Evolutionary conservation across 2,329 filamentous ascomycete genomes (phyloP).

Genomic region (Claviceps pazoutovae): DNA sequence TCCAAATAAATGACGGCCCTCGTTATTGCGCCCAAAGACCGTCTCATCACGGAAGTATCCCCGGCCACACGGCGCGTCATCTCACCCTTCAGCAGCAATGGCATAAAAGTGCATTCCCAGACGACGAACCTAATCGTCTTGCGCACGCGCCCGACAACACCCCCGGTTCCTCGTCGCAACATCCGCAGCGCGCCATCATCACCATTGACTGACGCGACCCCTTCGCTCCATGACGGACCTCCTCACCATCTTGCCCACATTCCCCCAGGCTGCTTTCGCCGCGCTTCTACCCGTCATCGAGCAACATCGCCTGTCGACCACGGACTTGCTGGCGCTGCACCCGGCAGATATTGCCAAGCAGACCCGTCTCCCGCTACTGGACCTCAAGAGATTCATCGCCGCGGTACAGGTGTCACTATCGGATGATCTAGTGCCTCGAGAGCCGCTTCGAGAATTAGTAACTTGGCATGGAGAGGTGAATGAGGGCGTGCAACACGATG

Average conservation of each 20-base stretch:
- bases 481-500: background rate
- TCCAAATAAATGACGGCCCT: too few species aligned
- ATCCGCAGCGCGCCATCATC: background rate
- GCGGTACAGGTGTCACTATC: slow-evolving; percentile 56
- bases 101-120: background rate
- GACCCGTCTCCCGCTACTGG: slow-evolving; percentile 65
- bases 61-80: background rate
- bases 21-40: too few species aligned
- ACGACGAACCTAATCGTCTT: background rate
- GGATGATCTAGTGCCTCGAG: slow-evolving; percentile 33
- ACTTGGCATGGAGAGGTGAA: background rate
- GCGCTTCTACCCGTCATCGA: slow-evolving; percentile 71
- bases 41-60: too few species aligned
- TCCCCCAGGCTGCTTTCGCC: slow-evolving; percentile 55
- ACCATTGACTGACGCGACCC: background rate
- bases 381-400: slow-evolving; percentile 60
- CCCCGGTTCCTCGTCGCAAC: background rate
- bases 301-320: slow-evolving; percentile 59
- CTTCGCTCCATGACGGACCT: slow-evolving; percentile 64
- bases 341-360: slow-evolving; percentile 72
- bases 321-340: slow-evolving; percentile 76
- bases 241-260: slow-evolving; percentile 65
- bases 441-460: slow-evolving; percentile 10
- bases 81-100: background rate
- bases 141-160: background rate